Evolutionary conservation across 208 protist species (phyloP).

Genomic region (Lotmaria passim): DNA sequence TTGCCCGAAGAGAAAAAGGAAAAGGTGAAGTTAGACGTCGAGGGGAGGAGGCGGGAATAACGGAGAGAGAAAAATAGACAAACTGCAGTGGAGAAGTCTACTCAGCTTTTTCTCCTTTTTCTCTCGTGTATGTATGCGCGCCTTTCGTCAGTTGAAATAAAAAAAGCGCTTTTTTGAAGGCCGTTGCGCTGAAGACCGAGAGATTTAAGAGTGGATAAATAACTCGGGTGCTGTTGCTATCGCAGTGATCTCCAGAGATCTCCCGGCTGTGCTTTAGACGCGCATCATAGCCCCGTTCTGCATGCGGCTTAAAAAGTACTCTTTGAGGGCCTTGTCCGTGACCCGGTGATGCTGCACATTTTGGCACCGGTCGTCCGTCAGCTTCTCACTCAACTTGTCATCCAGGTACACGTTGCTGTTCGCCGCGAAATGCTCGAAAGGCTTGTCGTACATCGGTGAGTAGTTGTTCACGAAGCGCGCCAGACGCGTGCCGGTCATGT

Average conservation of each 20-base stretch:
- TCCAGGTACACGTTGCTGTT: conserved; percentile 54
- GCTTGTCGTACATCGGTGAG: conserved; percentile 53
- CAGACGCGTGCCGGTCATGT: conserved; percentile 38
- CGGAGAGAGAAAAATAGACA: not conserved
- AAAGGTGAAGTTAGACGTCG: too few relatives aligned
- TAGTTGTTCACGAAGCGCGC: conserved; percentile 65
- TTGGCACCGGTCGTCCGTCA: conserved; percentile 64
- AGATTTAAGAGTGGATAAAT: too few relatives aligned
- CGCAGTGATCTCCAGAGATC: too few relatives aligned
- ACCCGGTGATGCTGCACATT: conserved; percentile 51
- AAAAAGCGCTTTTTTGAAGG: too few relatives aligned
- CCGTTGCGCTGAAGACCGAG: too few relatives aligned
- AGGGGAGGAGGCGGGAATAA: too few relatives aligned
- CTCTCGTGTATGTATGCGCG: too few relatives aligned
- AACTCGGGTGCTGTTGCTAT: too few relatives aligned
- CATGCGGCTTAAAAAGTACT: conserved; percentile 31
- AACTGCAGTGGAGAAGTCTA: conserved; percentile 13
- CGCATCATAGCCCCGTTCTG: conserved; percentile 28
- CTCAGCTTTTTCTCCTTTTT: too few relatives aligned
- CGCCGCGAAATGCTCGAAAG: conserved; percentile 30
- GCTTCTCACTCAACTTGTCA: conserved; percentile 42
- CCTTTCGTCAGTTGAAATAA: too few relatives aligned
- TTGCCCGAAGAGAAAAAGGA: too few relatives aligned
- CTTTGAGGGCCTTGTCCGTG: conserved; percentile 47
- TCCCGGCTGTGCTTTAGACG: not conserved